Percentiles rank a stretch among this genome's conserved stretches.
Conservation (phyloP, 805 yeast genomes). For the Kuraishia ogatae region DNA sequence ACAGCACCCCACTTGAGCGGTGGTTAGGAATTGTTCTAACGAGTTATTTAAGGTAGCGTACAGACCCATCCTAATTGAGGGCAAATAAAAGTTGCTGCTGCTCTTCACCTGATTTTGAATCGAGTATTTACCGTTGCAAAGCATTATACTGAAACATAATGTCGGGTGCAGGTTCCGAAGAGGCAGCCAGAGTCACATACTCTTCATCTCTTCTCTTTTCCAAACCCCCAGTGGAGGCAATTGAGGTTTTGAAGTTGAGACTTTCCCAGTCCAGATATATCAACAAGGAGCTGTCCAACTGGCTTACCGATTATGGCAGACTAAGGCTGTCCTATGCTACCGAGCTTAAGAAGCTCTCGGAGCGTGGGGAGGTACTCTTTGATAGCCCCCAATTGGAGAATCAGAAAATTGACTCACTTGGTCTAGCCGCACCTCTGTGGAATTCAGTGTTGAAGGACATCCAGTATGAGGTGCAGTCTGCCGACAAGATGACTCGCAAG, state of each 20-base stretch:
- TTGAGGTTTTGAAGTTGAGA: constrained; percentile 51
- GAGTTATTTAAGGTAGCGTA: no score
- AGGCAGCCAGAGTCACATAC: constrained; percentile 21
- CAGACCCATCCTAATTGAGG: background rate
- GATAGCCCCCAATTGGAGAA: constrained; percentile 34
- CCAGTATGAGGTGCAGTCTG: constrained; percentile 37
- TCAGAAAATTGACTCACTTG: constrained; percentile 39
- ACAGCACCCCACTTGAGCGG: no score
- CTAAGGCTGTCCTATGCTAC: constrained; percentile 37
- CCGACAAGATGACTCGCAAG: constrained; percentile 34
- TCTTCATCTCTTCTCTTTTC: constrained; percentile 24
- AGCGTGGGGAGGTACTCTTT: constrained; percentile 26
- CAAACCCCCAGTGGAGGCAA: constrained; percentile 48
- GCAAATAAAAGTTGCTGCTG: background rate
- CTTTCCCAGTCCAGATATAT: constrained; percentile 43
- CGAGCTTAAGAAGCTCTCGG: constrained; percentile 32
- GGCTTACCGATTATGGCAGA: constrained; percentile 47
- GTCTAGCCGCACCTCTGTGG: constrained; percentile 37
- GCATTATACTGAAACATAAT: background rate
- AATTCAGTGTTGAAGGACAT: constrained; percentile 29
- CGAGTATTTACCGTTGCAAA: background rate
- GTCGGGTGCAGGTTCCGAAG: background rate
- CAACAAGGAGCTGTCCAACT: constrained; percentile 52
- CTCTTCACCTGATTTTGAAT: background rate
- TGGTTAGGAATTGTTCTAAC: background rate